A percentile compares a stretch with the other conserved stretches of the same genome.
Evolutionary conservation across 306 rosid genomes (phyloP).

Genomic region (Begonia loranthoides): DNA sequence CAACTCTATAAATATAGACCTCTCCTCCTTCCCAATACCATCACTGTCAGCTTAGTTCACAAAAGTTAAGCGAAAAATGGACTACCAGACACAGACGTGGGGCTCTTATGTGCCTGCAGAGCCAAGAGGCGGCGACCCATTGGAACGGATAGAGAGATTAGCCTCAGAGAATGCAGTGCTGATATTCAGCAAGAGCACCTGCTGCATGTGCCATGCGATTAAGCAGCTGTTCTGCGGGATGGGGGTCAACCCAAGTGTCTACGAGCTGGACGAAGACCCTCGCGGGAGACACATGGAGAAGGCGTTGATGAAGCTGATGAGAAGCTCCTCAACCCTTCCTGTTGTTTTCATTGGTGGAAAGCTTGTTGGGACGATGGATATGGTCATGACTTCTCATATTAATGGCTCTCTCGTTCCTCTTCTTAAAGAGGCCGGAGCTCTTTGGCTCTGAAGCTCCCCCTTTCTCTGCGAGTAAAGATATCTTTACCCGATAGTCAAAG

Average conservation of each 20-base stretch:
- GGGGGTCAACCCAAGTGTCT: constrained; percentile 77
- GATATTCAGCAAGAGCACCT: constrained; percentile 57
- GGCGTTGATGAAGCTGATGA: constrained; percentile 41
- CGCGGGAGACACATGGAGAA: constrained; percentile 49
- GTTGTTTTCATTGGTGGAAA: constrained; percentile 81
- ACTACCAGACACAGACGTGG: constrained; percentile 47
- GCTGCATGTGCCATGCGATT: constrained; percentile 93
- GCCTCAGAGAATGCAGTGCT: constrained; percentile 80
- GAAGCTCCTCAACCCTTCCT: constrained; percentile 35
- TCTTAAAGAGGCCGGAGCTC: constrained; percentile 83
- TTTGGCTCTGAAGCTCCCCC: constrained; percentile 47
- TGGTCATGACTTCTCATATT: constrained; percentile 80
- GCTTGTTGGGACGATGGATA: constrained; percentile 69
- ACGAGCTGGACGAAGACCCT: constrained; percentile 62
- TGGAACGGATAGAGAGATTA: constrained; percentile 45
- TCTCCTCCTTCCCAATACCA: too few relatives aligned
- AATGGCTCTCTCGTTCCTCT: constrained; percentile 82
- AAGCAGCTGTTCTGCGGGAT: constrained; percentile 75
- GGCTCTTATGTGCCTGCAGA: constrained; percentile 20
- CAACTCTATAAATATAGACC: too few relatives aligned
- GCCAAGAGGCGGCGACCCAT: constrained; percentile 20
- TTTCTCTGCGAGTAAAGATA: too few relatives aligned
- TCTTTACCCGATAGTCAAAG: too few relatives aligned
- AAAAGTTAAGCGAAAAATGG: constrained; percentile 19
- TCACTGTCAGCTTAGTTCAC: too few relatives aligned